Evolutionary conservation across 805 yeast species (phyloP).

Genomic region (Candida nemodendra): DNA sequence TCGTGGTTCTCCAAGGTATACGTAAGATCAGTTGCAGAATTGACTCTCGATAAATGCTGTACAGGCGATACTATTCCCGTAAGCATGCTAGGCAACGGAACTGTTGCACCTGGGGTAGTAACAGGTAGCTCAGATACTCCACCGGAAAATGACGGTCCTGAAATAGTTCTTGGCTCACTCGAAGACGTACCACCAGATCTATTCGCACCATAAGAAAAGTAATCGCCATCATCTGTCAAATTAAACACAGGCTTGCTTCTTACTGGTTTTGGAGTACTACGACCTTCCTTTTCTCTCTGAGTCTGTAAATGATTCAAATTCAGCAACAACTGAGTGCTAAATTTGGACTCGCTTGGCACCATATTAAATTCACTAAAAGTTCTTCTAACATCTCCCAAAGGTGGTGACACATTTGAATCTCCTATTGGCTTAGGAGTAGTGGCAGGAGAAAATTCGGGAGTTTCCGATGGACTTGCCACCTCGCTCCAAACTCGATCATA

Average conservation of each 20-base stretch:
- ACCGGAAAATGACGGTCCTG: conserved; percentile 23
- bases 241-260: conserved; percentile 31
- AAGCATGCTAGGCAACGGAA: conserved; percentile 3
- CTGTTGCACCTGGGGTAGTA: conserved; percentile 10
- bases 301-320: conserved; percentile 50
- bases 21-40: conserved; percentile 40
- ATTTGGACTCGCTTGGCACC: conserved; percentile 24
- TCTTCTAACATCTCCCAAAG: conserved; percentile 10
- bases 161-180: conserved; percentile 8
- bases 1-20: conserved; percentile 10
- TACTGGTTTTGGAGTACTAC: conserved; percentile 7
- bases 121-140: conserved; percentile 17
- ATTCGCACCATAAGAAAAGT: conserved; percentile 27
- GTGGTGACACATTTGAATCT: conserved; percentile 1
- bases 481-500: conserved; percentile 80
- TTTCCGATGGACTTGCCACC: conserved; percentile 46
- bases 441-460: conserved; percentile 43
- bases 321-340: conserved; percentile 41
- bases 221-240: conserved; percentile 33
- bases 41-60: conserved; percentile 58
- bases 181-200: background rate
- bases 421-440: conserved; percentile 16
- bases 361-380: conserved; percentile 24
- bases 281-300: conserved; percentile 45
- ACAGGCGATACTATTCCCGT: conserved; percentile 54